Evolutionary conservation across 2,329 filamentous ascomycete species (phyloP).

Genomic region (Fusarium sp.): DNA sequence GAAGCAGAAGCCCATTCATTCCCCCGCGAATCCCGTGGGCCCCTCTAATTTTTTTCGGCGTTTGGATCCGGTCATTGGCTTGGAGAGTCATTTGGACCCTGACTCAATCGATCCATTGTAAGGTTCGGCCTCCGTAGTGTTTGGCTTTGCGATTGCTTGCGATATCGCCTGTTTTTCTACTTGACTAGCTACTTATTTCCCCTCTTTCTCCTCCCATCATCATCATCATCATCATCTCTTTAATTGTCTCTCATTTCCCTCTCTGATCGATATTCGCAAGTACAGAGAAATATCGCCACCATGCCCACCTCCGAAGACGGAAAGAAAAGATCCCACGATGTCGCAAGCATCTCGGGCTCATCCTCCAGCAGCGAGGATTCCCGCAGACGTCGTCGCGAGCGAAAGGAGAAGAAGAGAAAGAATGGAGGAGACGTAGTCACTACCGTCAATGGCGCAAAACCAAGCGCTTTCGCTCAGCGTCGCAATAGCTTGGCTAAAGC

Average conservation of each 20-base stretch:
- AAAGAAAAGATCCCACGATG: slow-evolving; percentile 49
- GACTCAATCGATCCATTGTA: slow-evolving; percentile 22
- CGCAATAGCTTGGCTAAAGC: slow-evolving; percentile 70
- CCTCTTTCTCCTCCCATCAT: background rate
- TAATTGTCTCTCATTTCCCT: background rate
- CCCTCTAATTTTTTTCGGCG: slow-evolving; percentile 43
- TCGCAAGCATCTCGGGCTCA: slow-evolving; percentile 46
- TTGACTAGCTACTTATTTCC: background rate
- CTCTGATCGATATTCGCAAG: background rate
- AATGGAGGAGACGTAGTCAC: slow-evolving; percentile 32
- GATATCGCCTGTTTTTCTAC: slow-evolving; percentile 1
- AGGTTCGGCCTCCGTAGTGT: slow-evolving; percentile 10
- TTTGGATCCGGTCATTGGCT: slow-evolving; percentile 41
- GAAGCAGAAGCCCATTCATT: background rate
- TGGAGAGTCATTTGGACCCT: slow-evolving; percentile 30
- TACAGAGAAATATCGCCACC: background rate
- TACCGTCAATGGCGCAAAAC: slow-evolving; percentile 49
- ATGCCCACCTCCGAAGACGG: slow-evolving; percentile 49
- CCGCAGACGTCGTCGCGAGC: slow-evolving; percentile 48
- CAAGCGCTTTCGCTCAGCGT: slow-evolving; percentile 55
- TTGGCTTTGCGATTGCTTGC: background rate
- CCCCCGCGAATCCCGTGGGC: slow-evolving; percentile 34
- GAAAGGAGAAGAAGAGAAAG: slow-evolving; percentile 39
- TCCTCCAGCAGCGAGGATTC: slow-evolving; percentile 50
- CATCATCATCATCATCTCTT: too few species aligned